Percentiles rank a stretch among this genome's conserved stretches.
These are phyloP conservation scores for Athelia psychrophila DNA, from an alignment of 1,284 basidiomycete genomes.

Conservation along the genomic window DNA sequence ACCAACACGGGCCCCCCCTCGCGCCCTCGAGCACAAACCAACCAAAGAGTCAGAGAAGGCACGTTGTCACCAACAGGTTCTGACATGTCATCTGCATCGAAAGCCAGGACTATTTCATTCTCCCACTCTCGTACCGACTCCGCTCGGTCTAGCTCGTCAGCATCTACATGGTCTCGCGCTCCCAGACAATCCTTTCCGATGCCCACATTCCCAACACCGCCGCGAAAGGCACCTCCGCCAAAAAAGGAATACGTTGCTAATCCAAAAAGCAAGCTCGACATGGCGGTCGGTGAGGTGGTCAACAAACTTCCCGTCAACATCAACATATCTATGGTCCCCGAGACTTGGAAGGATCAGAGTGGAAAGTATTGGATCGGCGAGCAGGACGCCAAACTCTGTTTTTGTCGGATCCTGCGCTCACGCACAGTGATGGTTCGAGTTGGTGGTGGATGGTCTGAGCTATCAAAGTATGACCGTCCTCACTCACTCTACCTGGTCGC, in stretches of 20 bases:
- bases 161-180: slow-evolving; percentile 67
- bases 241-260: slow-evolving; percentile 80
- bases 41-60: slow-evolving; percentile 30
- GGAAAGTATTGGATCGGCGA: slow-evolving; percentile 96
- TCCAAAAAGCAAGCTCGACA: slow-evolving; percentile 86
- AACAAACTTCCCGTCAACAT: slow-evolving; percentile 87
- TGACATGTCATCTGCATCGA: slow-evolving; percentile 45
- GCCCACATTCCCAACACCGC: slow-evolving; percentile 43
- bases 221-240: slow-evolving; percentile 32
- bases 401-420: slow-evolving; percentile 88
- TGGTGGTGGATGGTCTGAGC: slow-evolving; percentile 91
- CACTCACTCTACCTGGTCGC: slow-evolving; percentile 1
- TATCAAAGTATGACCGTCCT: slow-evolving; percentile 68
- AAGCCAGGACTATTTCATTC: slow-evolving; percentile 10
- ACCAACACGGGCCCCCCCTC: slow-evolving; percentile 30
- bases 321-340: slow-evolving; percentile 79
- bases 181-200: slow-evolving; percentile 49
- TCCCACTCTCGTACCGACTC: slow-evolving; percentile 13
- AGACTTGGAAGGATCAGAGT: slow-evolving; percentile 85
- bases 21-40: slow-evolving; percentile 40
- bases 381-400: slow-evolving; percentile 83
- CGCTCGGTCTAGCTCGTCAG: slow-evolving; percentile 39
- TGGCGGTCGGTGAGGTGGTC: slow-evolving; percentile 88
- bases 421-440: slow-evolving; percentile 95
- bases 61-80: slow-evolving; percentile 59